Percentiles rank a stretch among this genome's conserved stretches.
These are phyloP conservation scores for Aspergillus hortae DNA, from an alignment of 2,329 filamentous ascomycete species.

Conservation along the genomic window DNA sequence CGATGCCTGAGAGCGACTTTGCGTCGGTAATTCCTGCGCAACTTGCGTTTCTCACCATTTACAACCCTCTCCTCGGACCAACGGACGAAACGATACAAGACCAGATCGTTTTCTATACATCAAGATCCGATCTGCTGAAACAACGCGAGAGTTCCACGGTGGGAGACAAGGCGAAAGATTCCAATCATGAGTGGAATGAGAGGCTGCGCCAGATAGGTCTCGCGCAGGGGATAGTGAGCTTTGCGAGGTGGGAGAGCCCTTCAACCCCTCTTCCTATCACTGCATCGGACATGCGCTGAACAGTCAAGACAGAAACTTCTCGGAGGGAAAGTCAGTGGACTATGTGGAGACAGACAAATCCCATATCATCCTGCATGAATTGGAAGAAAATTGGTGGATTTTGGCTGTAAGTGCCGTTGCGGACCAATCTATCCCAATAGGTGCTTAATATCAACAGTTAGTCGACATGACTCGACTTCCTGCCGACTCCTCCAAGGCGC, in stretches of 20 bases:
- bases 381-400: conserved; percentile 94
- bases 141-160: conserved; percentile 11
- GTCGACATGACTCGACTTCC: conserved; percentile 77
- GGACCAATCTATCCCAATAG: neutral
- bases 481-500: conserved; percentile 45
- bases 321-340: conserved; percentile 71
- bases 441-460: conserved; percentile 50
- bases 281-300: conserved; percentile 13
- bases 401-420: conserved; percentile 63
- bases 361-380: conserved; percentile 76
- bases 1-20: conserved; percentile 37
- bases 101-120: conserved; percentile 93
- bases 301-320: conserved; percentile 63
- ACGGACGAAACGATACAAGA: conserved; percentile 70
- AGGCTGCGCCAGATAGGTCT: conserved; percentile 88
- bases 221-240: conserved; percentile 93
- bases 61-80: conserved; percentile 77
- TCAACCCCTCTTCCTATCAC: neutral
- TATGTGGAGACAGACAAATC: conserved; percentile 88
- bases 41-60: conserved; percentile 88
- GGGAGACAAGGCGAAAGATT: conserved; percentile 27
- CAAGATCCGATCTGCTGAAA: conserved; percentile 38
- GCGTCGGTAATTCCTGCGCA: conserved; percentile 66
- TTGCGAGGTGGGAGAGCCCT: conserved; percentile 59
- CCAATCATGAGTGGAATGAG: conserved; percentile 72